A percentile compares a stretch with the other conserved stretches of the same genome.
Conservation (phyloP, 768 basidiomycete genomes). For the Tulasnella sp. region DNA sequence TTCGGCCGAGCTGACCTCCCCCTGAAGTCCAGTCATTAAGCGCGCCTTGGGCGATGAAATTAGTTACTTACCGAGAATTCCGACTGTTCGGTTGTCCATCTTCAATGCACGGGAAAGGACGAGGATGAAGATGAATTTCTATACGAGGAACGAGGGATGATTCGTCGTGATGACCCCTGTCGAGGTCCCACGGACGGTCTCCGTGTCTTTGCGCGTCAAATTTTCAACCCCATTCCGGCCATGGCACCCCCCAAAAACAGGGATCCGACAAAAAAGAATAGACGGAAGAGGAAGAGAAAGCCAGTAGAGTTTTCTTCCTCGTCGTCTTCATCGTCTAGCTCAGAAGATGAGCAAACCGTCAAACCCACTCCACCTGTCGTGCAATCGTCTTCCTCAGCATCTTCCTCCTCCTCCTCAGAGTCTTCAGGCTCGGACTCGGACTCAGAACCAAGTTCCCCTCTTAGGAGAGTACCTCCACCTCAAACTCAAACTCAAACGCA, state of each 20-base stretch:
- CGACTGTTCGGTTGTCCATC: constrained; percentile 8
- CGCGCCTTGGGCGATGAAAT: neutral
- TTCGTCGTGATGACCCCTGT: neutral
- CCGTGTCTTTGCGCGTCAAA: neutral
- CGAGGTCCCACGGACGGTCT: neutral
- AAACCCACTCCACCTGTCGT: neutral
- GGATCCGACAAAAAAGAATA: neutral
- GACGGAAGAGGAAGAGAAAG: constrained; percentile 13
- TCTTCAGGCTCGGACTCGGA: neutral
- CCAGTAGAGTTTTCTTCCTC: constrained; percentile 5
- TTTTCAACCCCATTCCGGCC: neutral
- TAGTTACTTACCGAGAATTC: constrained; percentile 6
- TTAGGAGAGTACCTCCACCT: neutral
- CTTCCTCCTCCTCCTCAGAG: constrained; percentile 1
- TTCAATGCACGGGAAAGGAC: neutral
- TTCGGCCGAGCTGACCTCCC: constrained; percentile 94
- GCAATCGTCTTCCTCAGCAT: constrained; percentile 2
- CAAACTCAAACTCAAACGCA: neutral
- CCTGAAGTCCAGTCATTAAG: constrained; percentile 35
- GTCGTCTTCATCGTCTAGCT: constrained; percentile 11
- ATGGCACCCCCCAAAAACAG: neutral
- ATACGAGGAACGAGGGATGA: neutral
- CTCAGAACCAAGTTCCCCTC: neutral
- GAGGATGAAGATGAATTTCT: neutral
- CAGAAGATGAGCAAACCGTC: constrained; percentile 4